phyloP scores from a whole-genome alignment of 352 stramenopile genomes.

The Stramenopiles sp. region DNA sequence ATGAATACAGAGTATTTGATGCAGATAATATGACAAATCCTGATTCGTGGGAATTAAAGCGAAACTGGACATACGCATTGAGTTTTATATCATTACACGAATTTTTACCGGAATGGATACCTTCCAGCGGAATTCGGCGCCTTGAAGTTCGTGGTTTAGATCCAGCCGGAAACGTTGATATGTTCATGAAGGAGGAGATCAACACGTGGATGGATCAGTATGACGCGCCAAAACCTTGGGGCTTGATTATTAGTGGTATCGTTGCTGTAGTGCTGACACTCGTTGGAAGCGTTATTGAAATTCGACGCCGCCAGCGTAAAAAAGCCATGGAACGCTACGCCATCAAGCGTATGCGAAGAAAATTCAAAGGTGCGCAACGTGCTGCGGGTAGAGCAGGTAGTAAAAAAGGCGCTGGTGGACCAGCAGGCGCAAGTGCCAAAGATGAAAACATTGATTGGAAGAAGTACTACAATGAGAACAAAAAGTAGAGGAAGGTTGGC shows the following conservation, averaged over 20 bases:
- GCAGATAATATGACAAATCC: too few relatives aligned
- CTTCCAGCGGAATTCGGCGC: slow-evolving; percentile 64
- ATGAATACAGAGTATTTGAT: too few relatives aligned
- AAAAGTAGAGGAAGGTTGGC: too few relatives aligned
- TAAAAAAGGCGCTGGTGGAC: too few relatives aligned
- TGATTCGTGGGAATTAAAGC: too few relatives aligned
- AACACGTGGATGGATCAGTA: slow-evolving; percentile 83
- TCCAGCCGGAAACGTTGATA: slow-evolving; percentile 71
- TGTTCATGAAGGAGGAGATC: slow-evolving; percentile 40
- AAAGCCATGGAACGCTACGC: slow-evolving; percentile 68
- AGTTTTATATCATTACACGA: too few relatives aligned
- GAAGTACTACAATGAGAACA: too few relatives aligned
- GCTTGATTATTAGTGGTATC: slow-evolving; percentile 50
- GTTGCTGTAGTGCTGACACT: slow-evolving; percentile 47
- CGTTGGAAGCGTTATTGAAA: slow-evolving; percentile 61
- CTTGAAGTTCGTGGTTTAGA: slow-evolving; percentile 67
- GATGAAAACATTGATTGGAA: too few relatives aligned
- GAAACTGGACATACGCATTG: too few relatives aligned
- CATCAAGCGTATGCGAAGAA: slow-evolving; percentile 75
- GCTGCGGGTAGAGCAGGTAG: too few relatives aligned
- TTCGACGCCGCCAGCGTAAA: slow-evolving; percentile 62
- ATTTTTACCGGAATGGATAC: too few relatives aligned
- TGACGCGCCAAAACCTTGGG: slow-evolving; percentile 60
- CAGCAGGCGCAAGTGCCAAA: too few relatives aligned
- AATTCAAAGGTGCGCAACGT: slow-evolving; percentile 70